Evolutionary conservation across 75 land plant genomes (phyloP), one percentile per base, ranked within the genome.

Genomic region (Larix kaempferi): DNA sequence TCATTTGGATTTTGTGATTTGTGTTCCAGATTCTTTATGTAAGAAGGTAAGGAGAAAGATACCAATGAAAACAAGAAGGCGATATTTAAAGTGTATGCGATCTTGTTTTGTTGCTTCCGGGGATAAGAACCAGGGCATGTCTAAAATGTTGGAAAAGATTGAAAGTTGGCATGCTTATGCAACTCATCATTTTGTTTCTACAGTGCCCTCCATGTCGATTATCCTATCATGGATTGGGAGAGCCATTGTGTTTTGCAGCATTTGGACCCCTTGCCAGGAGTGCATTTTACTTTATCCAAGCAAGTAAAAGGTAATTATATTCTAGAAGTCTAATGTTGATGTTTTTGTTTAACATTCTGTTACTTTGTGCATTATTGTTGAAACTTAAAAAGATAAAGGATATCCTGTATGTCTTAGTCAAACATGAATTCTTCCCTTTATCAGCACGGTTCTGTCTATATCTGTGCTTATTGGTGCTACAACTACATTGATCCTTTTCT

Each of bases 131-230:
- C 10, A 49, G 12, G 54, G 54, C 54, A 49, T 49, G 54, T 37
- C 14, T 69, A n/a, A 69, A 21, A n/a, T 69, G 12, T 7, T 21
- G 72, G 49, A 22, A 67, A 77, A 77, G 74, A 27, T 77, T 26
- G 76, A 17, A 41, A 77, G 23, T 77, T 19, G 39, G 39, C 27
- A 19, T 15, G 17, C 15, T 74, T 17, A 74, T 29, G 33, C 19
- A 60, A 23, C 23, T 27, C 76, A 27, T 41, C 23, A 57, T 8
- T 81, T 56, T 78, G 56, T 63, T 23, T 67, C 44, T 84, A 71
- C 88, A 98, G 99, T 95, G 98, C 67, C 99, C 99, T 71, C 99
- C 99, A 59, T 95, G 88, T 81, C 85, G 99, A 55, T 79, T 95
- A 66, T 91, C 96, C 74, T 98, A 98, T 79, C 84, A 87, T 54